Conservation (phyloP, 2,329 filamentous ascomycete genomes). For the Penicillium sp. region DNA sequence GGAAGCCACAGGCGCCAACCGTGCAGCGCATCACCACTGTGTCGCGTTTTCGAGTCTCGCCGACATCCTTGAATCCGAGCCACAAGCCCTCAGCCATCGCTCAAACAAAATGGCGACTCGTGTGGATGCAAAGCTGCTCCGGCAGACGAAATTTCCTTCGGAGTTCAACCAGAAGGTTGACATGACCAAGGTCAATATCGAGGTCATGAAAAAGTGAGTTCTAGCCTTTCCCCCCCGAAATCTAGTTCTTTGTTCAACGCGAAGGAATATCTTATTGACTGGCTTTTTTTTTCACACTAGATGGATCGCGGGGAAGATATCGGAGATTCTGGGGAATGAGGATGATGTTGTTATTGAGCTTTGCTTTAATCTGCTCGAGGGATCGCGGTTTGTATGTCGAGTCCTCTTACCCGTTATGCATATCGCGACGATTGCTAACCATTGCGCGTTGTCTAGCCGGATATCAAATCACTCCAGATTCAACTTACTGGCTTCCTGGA, state of each 20-base stretch:
- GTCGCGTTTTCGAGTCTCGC: constrained; percentile 5
- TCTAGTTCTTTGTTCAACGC: constrained; percentile 11
- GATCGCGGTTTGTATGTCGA: constrained; percentile 71
- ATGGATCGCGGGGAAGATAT: constrained; percentile 91
- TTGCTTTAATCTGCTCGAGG: constrained; percentile 72
- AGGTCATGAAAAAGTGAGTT: constrained; percentile 93
- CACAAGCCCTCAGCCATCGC: background rate
- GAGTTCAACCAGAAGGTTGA: constrained; percentile 97
- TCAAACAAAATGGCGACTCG: constrained; percentile 73
- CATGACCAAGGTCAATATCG: constrained; percentile 94
- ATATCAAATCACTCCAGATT: constrained; percentile 94
- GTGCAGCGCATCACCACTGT: constrained; percentile 17
- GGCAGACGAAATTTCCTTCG: constrained; percentile 88
- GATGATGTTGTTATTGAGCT: constrained; percentile 96
- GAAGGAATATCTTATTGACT: constrained; percentile 2
- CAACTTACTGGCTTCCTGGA: constrained; percentile 94
- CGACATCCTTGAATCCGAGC: background rate
- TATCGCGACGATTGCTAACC: constrained; percentile 4
- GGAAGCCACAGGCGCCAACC: constrained; percentile 15
- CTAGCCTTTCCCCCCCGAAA: constrained; percentile 24
- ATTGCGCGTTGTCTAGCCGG: constrained; percentile 64
- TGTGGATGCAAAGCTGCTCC: constrained; percentile 86
- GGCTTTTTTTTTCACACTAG: constrained; percentile 50
- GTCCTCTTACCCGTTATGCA: background rate
- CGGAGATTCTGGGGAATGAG: constrained; percentile 85